A percentile compares a stretch with the other conserved stretches of the same genome.
phyloP scores from a whole-genome alignment of 805 yeast species.

The Kazachstania viticola region DNA sequence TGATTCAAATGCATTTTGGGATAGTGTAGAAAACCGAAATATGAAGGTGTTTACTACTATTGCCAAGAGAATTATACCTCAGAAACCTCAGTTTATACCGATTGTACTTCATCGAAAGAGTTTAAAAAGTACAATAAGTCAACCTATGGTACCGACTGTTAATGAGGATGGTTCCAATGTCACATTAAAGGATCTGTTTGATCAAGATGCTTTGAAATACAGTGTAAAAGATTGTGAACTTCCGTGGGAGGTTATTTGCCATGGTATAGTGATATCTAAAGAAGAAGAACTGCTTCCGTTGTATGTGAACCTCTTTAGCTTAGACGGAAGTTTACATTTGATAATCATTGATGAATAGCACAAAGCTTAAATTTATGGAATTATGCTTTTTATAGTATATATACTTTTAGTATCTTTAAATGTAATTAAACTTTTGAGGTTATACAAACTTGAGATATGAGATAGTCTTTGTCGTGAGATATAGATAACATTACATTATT shows the following conservation, averaged over 20 bases:
- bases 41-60: conserved; percentile 12
- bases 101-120: conserved; percentile 20
- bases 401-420: no score
- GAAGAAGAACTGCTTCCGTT: conserved; percentile 35
- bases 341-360: background rate
- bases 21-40: conserved; percentile 29
- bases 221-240: no score
- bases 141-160: conserved; percentile 15
- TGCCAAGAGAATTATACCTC: conserved; percentile 12
- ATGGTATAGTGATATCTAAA: conserved; percentile 44
- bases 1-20: conserved; percentile 50
- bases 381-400: no score
- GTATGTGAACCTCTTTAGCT: conserved; percentile 33
- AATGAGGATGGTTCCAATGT: conserved; percentile 2
- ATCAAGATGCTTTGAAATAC: conserved; percentile 35
- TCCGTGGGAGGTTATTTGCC: conserved; percentile 34
- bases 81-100: conserved; percentile 10
- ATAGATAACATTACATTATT: conserved; percentile 13
- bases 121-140: conserved; percentile 29
- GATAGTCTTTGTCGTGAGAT: conserved; percentile 23
- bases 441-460: conserved; percentile 11
- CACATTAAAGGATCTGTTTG: no score
- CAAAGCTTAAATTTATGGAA: no score
- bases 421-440: no score
- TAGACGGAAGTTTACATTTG: conserved; percentile 56